Percentiles rank a stretch among this genome's conserved stretches.
Evolutionary conservation across 2,329 filamentous ascomycete genomes (phyloP).

Genomic region (Sphaerostilbella broomeana): DNA sequence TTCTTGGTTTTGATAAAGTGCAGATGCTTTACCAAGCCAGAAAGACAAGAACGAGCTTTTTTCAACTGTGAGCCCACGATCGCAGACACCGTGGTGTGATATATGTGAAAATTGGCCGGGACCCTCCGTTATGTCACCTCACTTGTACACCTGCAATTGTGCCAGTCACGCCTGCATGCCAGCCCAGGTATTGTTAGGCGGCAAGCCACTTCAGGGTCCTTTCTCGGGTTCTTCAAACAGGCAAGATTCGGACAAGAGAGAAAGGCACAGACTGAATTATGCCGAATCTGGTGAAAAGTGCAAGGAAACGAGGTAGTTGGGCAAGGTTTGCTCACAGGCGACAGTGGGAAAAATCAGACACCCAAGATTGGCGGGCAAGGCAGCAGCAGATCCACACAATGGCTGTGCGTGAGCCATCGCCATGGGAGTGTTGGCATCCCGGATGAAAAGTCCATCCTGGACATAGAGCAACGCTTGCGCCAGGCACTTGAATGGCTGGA

Average conservation of each 20-base stretch:
- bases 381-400: too few relatives aligned
- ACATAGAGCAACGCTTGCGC: too few relatives aligned
- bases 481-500: too few relatives aligned
- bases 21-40: constrained; percentile 6
- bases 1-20: constrained; percentile 2
- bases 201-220: constrained; percentile 11
- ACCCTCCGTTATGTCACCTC: constrained; percentile 12
- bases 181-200: constrained; percentile 11
- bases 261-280: too few relatives aligned
- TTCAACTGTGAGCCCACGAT: constrained; percentile 7
- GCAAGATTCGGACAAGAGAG: constrained; percentile 11
- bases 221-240: constrained; percentile 12
- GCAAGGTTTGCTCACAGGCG: too few relatives aligned
- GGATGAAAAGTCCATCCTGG: too few relatives aligned
- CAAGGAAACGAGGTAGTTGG: too few relatives aligned
- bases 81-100: constrained; percentile 13
- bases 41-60: constrained; percentile 5
- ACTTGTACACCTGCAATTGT: constrained; percentile 7
- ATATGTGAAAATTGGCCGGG: constrained; percentile 8
- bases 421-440: too few relatives aligned
- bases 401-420: too few relatives aligned
- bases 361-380: too few relatives aligned
- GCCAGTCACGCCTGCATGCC: constrained; percentile 12
- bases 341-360: too few relatives aligned
- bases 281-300: too few relatives aligned